Conservation (phyloP, 306 rosid species). For the Rosa chinensis region DNA sequence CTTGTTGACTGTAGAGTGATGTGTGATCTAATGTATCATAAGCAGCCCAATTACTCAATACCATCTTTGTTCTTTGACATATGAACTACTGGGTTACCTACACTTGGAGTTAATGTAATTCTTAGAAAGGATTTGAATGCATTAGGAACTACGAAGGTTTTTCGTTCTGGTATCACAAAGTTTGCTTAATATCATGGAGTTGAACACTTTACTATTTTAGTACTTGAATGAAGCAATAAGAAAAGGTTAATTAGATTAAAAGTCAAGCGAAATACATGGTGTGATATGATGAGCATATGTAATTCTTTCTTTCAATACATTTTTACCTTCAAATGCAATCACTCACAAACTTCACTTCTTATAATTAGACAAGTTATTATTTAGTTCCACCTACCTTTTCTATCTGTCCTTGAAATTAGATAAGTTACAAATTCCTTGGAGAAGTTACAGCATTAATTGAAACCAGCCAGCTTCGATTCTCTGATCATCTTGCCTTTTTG, state of each 20-base stretch:
- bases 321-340: not conserved
- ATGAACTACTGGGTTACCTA: not conserved
- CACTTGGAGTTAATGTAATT: not conserved
- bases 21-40: not conserved
- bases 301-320: not conserved
- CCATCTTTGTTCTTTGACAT: not conserved
- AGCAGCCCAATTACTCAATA: not conserved
- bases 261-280: not conserved
- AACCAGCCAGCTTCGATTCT: not conserved
- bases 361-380: not conserved
- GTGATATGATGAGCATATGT: not conserved
- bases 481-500: not conserved
- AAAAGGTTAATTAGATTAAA: not conserved
- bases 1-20: not conserved
- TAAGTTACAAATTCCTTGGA: not conserved
- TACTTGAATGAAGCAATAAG: not conserved
- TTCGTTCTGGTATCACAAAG: conserved; percentile 4
- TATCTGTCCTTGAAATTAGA: not conserved
- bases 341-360: not conserved
- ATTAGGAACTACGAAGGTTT: not conserved
- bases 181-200: not conserved
- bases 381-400: not conserved
- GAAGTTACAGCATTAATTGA: not conserved
- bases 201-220: not conserved
- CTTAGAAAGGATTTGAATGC: not conserved